These are phyloP conservation scores for Alloteropsis angusta DNA, from an alignment of 202 grass and related monocot species.

Conservation along the genomic window DNA sequence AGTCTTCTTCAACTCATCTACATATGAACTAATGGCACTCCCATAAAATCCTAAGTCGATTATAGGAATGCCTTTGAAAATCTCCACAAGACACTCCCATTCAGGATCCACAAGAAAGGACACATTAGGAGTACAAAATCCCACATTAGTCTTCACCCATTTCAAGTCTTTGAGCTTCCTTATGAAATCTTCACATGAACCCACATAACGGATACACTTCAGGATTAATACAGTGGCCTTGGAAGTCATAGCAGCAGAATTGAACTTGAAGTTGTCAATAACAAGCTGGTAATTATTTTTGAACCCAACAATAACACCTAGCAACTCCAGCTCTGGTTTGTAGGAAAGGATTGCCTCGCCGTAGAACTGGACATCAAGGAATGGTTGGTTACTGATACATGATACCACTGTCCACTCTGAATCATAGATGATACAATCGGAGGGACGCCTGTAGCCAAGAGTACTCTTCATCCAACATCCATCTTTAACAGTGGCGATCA, in stretches of 20 bases:
- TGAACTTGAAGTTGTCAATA: constrained; percentile 50
- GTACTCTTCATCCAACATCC: constrained; percentile 46
- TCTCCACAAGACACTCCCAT: constrained; percentile 41
- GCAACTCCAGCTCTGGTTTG: constrained; percentile 48
- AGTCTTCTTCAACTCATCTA: constrained; percentile 37
- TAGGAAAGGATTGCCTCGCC: constrained; percentile 31
- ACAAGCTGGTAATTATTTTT: constrained; percentile 40
- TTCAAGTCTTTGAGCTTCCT: constrained; percentile 31
- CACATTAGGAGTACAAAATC: constrained; percentile 39
- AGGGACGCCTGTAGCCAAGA: constrained; percentile 28
- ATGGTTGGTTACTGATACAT: constrained; percentile 41
- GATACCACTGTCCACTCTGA: constrained; percentile 36
- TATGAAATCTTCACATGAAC: constrained; percentile 15
- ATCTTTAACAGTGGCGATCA: constrained; percentile 37
- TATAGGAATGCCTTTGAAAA: constrained; percentile 26
- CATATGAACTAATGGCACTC: constrained; percentile 21
- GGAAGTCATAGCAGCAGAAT: constrained; percentile 23
- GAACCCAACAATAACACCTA: constrained; percentile 46
- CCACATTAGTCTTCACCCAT: constrained; percentile 62
- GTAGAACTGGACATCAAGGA: constrained; percentile 48
- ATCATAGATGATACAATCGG: constrained; percentile 39
- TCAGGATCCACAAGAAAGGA: constrained; percentile 34
- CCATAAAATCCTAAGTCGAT: constrained; percentile 62
- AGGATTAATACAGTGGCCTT: constrained; percentile 48
- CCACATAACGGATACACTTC: constrained; percentile 25